Evolutionary conservation across 805 yeast species (phyloP).

Genomic region (Sugiyamaella mastotermitis): DNA sequence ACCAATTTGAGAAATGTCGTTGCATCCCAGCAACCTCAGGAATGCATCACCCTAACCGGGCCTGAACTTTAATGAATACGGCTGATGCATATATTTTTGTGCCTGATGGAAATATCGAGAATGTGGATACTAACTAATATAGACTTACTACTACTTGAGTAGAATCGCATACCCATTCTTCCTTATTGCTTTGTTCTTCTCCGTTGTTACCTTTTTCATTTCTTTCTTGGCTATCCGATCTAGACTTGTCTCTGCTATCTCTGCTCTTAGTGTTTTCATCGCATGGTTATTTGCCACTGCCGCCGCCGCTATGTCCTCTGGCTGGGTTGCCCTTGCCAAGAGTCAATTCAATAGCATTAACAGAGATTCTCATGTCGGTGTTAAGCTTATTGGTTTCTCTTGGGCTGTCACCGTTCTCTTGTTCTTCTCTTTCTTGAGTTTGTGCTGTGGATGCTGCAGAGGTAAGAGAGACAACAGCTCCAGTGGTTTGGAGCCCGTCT

Average conservation of each 20-base stretch:
- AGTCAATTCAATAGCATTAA: slow-evolving; percentile 53
- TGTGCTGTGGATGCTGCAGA: slow-evolving; percentile 22
- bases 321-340: slow-evolving; percentile 69
- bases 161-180: slow-evolving; percentile 65
- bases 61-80: too few relatives aligned
- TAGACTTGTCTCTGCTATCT: slow-evolving; percentile 24
- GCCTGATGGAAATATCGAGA: too few relatives aligned
- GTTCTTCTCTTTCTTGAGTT: slow-evolving; percentile 26
- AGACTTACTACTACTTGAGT: slow-evolving; percentile 54
- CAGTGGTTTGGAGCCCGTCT: slow-evolving; percentile 3
- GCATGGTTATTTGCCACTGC: slow-evolving; percentile 32
- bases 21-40: too few relatives aligned
- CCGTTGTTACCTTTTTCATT: slow-evolving; percentile 41
- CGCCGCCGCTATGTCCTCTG: slow-evolving; percentile 68
- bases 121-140: slow-evolving; percentile 1
- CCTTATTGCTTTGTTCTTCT: slow-evolving; percentile 51
- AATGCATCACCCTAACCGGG: too few relatives aligned
- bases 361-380: slow-evolving; percentile 26
- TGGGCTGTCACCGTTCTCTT: slow-evolving; percentile 49
- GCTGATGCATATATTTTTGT: too few relatives aligned
- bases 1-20: too few relatives aligned
- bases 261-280: slow-evolving; percentile 22
- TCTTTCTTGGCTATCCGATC: slow-evolving; percentile 22
- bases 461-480: slow-evolving; percentile 6
- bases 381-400: slow-evolving; percentile 46